Conservation (phyloP, 306 rosid genomes). For the Cyamopsis tetragonoloba region DNA sequence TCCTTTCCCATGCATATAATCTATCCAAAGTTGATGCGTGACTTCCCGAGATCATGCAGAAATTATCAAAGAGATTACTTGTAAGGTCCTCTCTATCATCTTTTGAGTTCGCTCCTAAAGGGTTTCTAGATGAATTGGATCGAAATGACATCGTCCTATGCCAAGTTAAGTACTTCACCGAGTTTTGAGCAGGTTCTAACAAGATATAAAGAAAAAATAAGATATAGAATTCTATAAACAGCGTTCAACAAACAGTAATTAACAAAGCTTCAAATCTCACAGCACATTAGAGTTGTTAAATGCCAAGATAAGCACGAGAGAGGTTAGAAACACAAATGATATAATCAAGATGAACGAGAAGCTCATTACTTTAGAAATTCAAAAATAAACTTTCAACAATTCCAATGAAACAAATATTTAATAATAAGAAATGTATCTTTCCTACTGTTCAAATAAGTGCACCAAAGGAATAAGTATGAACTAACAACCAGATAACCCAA, state of each 20-base stretch:
- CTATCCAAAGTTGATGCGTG: slow-evolving; percentile 97
- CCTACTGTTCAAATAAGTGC: background rate
- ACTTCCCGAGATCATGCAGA: slow-evolving; percentile 83
- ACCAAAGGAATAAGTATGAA: background rate
- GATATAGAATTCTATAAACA: slow-evolving; percentile 1
- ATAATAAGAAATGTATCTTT: background rate
- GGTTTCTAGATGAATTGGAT: slow-evolving; percentile 77
- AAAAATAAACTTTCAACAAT: slow-evolving; percentile 4
- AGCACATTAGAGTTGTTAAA: background rate
- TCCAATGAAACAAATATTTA: background rate
- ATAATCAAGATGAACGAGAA: background rate
- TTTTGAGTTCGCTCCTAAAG: slow-evolving; percentile 56
- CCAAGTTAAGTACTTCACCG: slow-evolving; percentile 77
- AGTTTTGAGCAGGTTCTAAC: slow-evolving; percentile 68
- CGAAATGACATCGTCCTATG: slow-evolving; percentile 70
- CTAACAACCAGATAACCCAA: background rate
- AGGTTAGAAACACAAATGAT: background rate
- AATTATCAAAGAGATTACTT: slow-evolving; percentile 54
- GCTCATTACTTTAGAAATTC: background rate
- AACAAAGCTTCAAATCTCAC: background rate
- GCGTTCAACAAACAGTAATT: background rate
- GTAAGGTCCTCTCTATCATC: slow-evolving; percentile 56
- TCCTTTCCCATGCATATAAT: slow-evolving; percentile 91
- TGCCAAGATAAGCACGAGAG: slow-evolving; percentile 6
- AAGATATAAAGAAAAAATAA: slow-evolving; percentile 14